A percentile compares a stretch with the other conserved stretches of the same genome.
Evolutionary conservation across 2,329 filamentous ascomycete genomes (phyloP).

Genomic region (Didymella lethalis): DNA sequence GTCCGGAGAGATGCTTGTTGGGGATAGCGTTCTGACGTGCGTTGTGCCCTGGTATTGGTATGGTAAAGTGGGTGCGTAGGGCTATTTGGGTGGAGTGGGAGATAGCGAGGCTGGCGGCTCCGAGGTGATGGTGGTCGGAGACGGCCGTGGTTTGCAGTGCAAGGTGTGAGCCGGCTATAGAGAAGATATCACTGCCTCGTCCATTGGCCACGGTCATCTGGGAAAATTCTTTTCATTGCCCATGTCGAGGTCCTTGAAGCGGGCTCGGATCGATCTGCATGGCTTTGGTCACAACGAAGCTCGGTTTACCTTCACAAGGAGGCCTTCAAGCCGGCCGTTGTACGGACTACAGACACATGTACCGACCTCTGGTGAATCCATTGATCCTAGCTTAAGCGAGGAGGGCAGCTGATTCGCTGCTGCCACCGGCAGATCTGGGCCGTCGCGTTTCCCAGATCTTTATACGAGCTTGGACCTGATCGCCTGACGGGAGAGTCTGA

Average conservation of each 20-base stretch:
- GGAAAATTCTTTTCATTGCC: neutral
- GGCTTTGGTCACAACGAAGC: neutral
- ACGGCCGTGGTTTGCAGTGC: neutral
- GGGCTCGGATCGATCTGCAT: neutral
- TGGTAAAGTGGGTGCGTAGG: neutral
- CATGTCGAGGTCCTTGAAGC: neutral
- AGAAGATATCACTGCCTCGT: too few species aligned
- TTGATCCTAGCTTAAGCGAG: neutral
- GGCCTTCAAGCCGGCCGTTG: neutral
- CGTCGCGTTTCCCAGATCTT: slow-evolving; percentile 22
- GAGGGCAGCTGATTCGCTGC: neutral
- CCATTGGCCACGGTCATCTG: neutral
- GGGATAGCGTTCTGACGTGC: slow-evolving; percentile 5
- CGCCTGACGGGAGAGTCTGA: neutral
- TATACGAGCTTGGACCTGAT: slow-evolving; percentile 11
- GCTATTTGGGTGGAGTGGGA: neutral
- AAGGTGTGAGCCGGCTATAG: too few species aligned
- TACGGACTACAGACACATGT: neutral
- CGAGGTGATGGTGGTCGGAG: slow-evolving; percentile 9
- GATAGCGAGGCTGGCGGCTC: slow-evolving; percentile 7
- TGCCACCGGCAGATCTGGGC: slow-evolving; percentile 19
- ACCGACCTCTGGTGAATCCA: slow-evolving; percentile 1
- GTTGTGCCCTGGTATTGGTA: neutral
- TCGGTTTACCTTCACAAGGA: neutral
- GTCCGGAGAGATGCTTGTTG: neutral